Evolutionary conservation across 305 asterid species (phyloP), one percentile per base, ranked within the genome.

Genomic region (Euphrasia arctica): DNA sequence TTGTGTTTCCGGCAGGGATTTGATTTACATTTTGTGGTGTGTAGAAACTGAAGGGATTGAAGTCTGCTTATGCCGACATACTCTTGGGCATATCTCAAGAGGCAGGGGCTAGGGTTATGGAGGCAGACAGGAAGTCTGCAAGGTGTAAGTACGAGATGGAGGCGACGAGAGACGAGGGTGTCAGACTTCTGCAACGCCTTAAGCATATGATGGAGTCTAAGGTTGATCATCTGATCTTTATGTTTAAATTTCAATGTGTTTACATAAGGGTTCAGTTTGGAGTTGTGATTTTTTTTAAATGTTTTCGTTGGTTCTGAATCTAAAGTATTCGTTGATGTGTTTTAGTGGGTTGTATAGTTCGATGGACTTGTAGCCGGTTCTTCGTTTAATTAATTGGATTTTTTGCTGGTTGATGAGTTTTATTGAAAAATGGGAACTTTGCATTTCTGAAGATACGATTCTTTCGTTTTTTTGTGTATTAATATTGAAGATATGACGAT

Each of bases 51-150:
- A 69, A 60, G 70, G 88, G 84, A 32, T 74, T 89, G 88, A 83
- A 91, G 83, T 87, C 83, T 77, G 97, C 95, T 1, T 89, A 89
- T 58, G 91, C 89, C 43, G 91, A 89, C 77, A 77, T 87, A 70
- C 84, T 89, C 27, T 41, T 89, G 76, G 76, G 82, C 54, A 87
- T 86, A 63, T 81, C 98, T 11, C 81, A 84, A 77, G 98, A 89
- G 78, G 85, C 96, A 5, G 95, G 95, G 0, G 83, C 78, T 11
- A 79, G 98, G 86, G 90, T 89, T 75, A 75, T 84, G 82, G 78
- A 65, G 1, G 87, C 89, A 15, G 96, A 89, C 68, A 81, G 68
- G 73, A 91, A 78, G 75, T 86, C 87, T 0, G 77, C 70, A 18
- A 55, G 72, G 72, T 81, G 67, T 66, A 85, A 85, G 75, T 83